Percentiles rank a stretch among this genome's conserved stretches.
Evolutionary conservation across 306 rosid species (phyloP).

Genomic region (Hippophae tibetana): DNA sequence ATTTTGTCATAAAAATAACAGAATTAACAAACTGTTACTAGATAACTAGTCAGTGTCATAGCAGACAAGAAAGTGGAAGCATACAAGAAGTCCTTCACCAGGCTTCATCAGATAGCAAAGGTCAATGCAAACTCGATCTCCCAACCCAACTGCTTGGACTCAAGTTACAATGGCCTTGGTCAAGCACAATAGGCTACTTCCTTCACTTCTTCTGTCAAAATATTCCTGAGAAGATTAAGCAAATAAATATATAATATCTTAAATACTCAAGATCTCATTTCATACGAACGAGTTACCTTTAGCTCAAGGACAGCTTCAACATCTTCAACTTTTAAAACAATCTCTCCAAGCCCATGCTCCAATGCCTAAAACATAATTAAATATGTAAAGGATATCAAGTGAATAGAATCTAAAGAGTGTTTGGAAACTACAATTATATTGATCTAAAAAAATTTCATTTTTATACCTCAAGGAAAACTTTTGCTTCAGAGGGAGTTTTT

Average conservation of each 20-base stretch:
- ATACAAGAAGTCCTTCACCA: constrained; percentile 89
- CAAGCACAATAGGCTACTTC: constrained; percentile 53
- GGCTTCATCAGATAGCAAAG: constrained; percentile 87
- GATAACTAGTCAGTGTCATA: neutral
- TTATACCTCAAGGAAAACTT: constrained; percentile 71
- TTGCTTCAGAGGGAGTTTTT: constrained; percentile 48
- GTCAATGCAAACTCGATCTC: constrained; percentile 93
- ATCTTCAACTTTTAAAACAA: constrained; percentile 69
- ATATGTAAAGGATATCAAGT: neutral
- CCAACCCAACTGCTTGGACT: constrained; percentile 72
- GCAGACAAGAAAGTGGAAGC: constrained; percentile 5
- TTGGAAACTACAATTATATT: constrained; percentile 1
- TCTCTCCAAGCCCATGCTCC: constrained; percentile 82
- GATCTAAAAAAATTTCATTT: neutral
- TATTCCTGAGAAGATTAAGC: constrained; percentile 55
- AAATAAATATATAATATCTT: constrained; percentile 25
- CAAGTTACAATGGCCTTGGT: constrained; percentile 57
- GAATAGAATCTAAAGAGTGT: neutral
- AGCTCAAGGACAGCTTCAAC: constrained; percentile 58
- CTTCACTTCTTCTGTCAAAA: constrained; percentile 70
- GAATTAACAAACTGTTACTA: neutral
- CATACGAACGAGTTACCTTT: constrained; percentile 46
- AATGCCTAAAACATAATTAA: constrained; percentile 49
- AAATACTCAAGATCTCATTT: constrained; percentile 16
- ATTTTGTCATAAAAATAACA: constrained; percentile 6